Evolutionary conservation across 345 rosid genomes (phyloP), one percentile per base, ranked within the genome.

Genomic region (Bruguiera sexangula): DNA sequence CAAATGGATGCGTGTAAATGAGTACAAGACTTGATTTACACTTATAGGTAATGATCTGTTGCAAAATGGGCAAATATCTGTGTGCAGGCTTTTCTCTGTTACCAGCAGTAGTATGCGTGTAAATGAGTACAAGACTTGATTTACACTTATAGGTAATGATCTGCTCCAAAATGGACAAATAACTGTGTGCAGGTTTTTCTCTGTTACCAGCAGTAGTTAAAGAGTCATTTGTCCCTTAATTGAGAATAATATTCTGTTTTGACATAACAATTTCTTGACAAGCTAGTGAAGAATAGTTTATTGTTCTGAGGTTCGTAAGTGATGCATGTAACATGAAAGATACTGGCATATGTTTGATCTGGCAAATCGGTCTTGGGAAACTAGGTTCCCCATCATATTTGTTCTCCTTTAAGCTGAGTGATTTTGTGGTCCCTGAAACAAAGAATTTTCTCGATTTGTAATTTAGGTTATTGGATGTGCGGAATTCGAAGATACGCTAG

Each of bases 1-100:
- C 59, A 94, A 94, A 71, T 94, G 98, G 97, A 69, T 94, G 74
- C 96, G 90, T 22, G 85, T 94, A 53, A 85, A 83, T 19, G 95
- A 94, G 78, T 91, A 88, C 77, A 82, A 74, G 69, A 80, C 62
- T 74, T 91, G 73, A 89, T 65, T 58, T 16, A 68, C 31, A 15
- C 22, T 6, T 54, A 24, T 64, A 81, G 85, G 91, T 86, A 72
- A 74, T 54, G 34, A 20, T 37, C 52, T 24, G 46, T 60, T 6
- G 52, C 62, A 34, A 66, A 66, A 60, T 36, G 5, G 53, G 39
- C 60, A 19, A 19, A 43, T 48, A 21, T 50, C 30, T 62, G 26
- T 70, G 24, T 61, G 37, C 19, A 8, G 26, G 36, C 13, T 37
- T 57, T 64, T 32, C 29, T 4, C 7, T 51, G 24, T 29, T 24